Evolutionary conservation across 2,329 filamentous ascomycete species (phyloP).

Genomic region (Myrmaecium sp.): DNA sequence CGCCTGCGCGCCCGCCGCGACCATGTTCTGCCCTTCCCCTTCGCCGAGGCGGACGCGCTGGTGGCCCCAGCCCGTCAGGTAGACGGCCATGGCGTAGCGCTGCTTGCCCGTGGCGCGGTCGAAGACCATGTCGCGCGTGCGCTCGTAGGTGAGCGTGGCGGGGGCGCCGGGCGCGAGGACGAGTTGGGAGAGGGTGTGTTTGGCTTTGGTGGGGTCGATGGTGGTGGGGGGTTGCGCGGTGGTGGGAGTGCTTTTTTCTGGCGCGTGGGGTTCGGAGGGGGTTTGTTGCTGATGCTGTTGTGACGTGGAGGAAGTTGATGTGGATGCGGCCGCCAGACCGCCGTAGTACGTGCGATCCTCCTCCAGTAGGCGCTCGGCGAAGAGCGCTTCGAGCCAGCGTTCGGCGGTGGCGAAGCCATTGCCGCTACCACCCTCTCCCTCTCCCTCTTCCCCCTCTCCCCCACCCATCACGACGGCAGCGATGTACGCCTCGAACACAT

Average conservation of each 20-base stretch:
- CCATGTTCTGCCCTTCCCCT: constrained; percentile 49
- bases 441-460: too few species aligned
- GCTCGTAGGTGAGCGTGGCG: constrained; percentile 27
- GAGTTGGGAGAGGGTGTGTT: constrained; percentile 20
- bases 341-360: too few species aligned
- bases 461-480: constrained; percentile 68
- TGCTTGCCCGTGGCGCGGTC: constrained; percentile 37
- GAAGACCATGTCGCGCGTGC: constrained; percentile 36
- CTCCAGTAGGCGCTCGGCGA: constrained; percentile 46
- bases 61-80: constrained; percentile 53
- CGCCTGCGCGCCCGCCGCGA: constrained; percentile 51
- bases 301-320: too few species aligned
- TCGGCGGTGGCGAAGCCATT: constrained; percentile 45
- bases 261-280: background rate
- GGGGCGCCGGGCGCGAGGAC: constrained; percentile 14
- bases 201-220: constrained; percentile 21
- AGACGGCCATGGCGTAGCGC: constrained; percentile 46
- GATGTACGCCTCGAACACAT: constrained; percentile 84
- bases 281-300: too few species aligned
- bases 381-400: constrained; percentile 59
- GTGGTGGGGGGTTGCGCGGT: constrained; percentile 8
- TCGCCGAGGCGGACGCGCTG: constrained; percentile 42
- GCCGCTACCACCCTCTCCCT: too few species aligned
- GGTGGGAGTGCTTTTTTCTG: constrained; percentile 3
- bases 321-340: too few species aligned